Percentiles rank a stretch among this genome's conserved stretches.
These are phyloP conservation scores for Panaeolus papilionaceus DNA, from an alignment of 768 basidiomycete genomes.

Conservation along the genomic window DNA sequence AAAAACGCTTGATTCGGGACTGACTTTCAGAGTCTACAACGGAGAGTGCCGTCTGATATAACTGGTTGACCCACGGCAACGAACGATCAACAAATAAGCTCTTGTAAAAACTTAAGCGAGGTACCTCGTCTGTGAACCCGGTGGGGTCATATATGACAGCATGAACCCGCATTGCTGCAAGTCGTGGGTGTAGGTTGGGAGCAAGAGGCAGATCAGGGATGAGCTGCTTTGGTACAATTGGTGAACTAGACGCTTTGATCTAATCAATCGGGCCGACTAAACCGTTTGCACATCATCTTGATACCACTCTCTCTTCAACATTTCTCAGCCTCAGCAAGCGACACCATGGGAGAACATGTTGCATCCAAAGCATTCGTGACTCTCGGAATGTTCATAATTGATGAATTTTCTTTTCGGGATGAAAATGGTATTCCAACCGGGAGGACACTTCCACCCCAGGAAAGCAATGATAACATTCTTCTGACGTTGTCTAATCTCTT, in stretches of 20 bases:
- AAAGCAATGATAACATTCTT: constrained; percentile 31
- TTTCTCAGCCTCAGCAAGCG: constrained; percentile 12
- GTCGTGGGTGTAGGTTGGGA: constrained; percentile 22
- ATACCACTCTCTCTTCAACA: neutral
- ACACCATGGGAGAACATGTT: constrained; percentile 11
- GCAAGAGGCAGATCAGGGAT: constrained; percentile 16
- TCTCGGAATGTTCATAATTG: constrained; percentile 93
- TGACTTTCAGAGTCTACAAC: constrained; percentile 64
- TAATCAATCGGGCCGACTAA: constrained; percentile 11
- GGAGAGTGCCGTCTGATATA: constrained; percentile 64
- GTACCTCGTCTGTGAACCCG: constrained; percentile 48
- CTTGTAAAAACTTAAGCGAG: constrained; percentile 20
- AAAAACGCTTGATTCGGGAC: constrained; percentile 67
- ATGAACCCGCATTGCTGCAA: constrained; percentile 48
- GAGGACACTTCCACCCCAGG: constrained; percentile 55
- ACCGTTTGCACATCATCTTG: constrained; percentile 15
- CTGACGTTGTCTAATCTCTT: neutral
- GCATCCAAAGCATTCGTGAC: constrained; percentile 53
- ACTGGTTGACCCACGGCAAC: constrained; percentile 41
- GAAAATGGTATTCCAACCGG: constrained; percentile 59
- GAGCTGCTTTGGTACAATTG: constrained; percentile 13
- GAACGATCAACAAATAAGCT: constrained; percentile 18
- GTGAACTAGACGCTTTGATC: constrained; percentile 9
- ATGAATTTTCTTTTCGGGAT: constrained; percentile 73
- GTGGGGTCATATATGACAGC: constrained; percentile 49